Evolutionary conservation across 176 grass and related monocot species (phyloP).

Genomic region (Phoenix roebelenii): DNA sequence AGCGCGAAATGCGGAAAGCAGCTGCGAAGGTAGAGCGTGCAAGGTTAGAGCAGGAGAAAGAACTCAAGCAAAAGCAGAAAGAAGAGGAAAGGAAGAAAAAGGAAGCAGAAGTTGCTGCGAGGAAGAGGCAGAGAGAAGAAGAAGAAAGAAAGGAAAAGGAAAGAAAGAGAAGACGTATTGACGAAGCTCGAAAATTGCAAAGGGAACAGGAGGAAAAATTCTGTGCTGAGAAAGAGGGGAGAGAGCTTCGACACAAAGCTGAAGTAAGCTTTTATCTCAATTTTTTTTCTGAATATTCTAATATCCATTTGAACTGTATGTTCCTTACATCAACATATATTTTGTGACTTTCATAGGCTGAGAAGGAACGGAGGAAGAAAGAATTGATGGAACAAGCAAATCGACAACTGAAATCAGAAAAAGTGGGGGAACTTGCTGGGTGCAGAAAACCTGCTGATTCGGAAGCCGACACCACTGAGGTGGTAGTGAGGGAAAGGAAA

Average conservation of each 20-base stretch:
- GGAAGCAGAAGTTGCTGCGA: constrained; percentile 43
- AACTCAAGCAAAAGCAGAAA: constrained; percentile 60
- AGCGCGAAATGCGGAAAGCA: constrained; percentile 74
- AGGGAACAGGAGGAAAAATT: constrained; percentile 2
- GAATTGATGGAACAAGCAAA: background rate
- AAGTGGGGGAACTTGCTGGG: constrained; percentile 14
- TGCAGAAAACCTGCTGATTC: background rate
- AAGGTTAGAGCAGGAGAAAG: constrained; percentile 70
- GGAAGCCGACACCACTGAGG: constrained; percentile 5
- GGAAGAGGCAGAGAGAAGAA: constrained; percentile 68
- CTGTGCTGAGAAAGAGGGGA: background rate
- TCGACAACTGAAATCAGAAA: constrained; percentile 1
- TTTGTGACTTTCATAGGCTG: background rate
- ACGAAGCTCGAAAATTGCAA: constrained; percentile 8
- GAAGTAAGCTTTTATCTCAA: background rate
- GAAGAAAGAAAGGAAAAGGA: constrained; percentile 30
- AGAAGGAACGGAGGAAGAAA: constrained; percentile 1
- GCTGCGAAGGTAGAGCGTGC: constrained; percentile 58
- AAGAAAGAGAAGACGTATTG: constrained; percentile 7
- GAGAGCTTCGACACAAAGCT: background rate
- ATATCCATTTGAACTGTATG: too few species aligned
- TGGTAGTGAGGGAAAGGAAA: constrained; percentile 21
- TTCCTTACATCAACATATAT: too few species aligned
- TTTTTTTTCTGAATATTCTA: too few species aligned
- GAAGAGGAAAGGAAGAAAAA: constrained; percentile 62